These are phyloP conservation scores for Saturnispora zaruensis DNA, from an alignment of 805 yeast genomes.

Conservation along the genomic window DNA sequence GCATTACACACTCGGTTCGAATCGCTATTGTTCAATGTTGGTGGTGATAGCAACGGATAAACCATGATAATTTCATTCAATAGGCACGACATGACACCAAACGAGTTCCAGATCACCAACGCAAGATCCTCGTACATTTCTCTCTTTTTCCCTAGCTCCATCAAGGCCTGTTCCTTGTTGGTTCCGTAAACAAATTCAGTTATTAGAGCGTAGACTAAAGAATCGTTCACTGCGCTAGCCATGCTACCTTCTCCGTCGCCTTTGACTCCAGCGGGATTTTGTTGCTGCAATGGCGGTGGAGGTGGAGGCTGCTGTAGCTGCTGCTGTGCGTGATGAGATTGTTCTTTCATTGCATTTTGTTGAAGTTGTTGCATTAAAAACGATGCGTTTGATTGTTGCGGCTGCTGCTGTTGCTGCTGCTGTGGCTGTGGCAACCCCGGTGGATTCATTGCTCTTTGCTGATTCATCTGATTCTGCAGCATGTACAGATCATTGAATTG, in stretches of 20 bases:
- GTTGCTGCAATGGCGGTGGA: slow-evolving; percentile 6
- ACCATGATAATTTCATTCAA: slow-evolving; percentile 85
- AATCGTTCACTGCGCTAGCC: slow-evolving; percentile 51
- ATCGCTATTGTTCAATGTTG: slow-evolving; percentile 72
- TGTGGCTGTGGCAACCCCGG: slow-evolving; percentile 9
- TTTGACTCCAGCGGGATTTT: neutral
- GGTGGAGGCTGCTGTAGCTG: slow-evolving; percentile 6
- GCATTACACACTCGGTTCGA: slow-evolving; percentile 95
- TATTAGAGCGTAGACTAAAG: slow-evolving; percentile 84
- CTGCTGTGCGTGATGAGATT: slow-evolving; percentile 3
- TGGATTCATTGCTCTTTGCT: slow-evolving; percentile 11
- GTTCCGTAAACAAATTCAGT: slow-evolving; percentile 84
- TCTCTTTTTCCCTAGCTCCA: slow-evolving; percentile 87
- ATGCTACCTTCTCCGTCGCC: neutral
- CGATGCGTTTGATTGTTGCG: slow-evolving; percentile 13
- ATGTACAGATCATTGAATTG: slow-evolving; percentile 12
- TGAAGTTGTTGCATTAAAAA: slow-evolving; percentile 21
- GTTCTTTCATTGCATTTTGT: slow-evolving; percentile 9
- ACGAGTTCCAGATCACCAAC: slow-evolving; percentile 86
- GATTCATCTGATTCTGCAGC: slow-evolving; percentile 15
- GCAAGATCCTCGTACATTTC: slow-evolving; percentile 95
- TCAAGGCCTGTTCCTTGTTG: slow-evolving; percentile 83
- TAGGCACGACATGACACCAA: slow-evolving; percentile 90
- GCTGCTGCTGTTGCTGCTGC: slow-evolving; percentile 3
- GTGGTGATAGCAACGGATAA: slow-evolving; percentile 84